phyloP scores from a whole-genome alignment of 495 filamentous ascomycete genomes.

The Neurospora cerealis region DNA sequence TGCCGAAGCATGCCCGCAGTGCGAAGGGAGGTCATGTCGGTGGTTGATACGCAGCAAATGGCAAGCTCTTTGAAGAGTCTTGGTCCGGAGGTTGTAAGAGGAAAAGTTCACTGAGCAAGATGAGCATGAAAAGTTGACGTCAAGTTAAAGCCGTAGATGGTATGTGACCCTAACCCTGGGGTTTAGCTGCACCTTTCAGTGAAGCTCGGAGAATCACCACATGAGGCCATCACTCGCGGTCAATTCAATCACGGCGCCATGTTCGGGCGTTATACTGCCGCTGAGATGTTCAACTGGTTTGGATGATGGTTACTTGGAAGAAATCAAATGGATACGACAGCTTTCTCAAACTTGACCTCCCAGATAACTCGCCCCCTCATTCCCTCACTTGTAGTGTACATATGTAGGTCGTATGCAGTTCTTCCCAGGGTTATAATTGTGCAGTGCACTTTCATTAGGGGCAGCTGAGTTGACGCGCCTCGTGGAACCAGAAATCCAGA shows the following conservation, averaged over 20 bases:
- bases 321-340: not conserved
- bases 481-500: not conserved
- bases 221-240: not conserved
- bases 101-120: not conserved
- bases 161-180: not conserved
- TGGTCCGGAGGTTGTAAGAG: not conserved
- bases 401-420: not conserved
- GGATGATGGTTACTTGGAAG: not conserved
- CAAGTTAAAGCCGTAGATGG: not conserved
- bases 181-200: not conserved
- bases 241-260: not conserved
- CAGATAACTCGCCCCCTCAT: not conserved
- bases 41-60: constrained; percentile 23
- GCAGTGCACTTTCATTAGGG: not conserved
- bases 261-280: not conserved
- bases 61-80: not conserved
- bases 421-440: not conserved
- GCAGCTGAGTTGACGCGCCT: not conserved
- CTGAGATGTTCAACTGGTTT: not conserved
- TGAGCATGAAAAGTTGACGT: not conserved
- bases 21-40: constrained; percentile 4
- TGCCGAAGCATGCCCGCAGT: constrained; percentile 21
- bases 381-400: not conserved
- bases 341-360: not conserved
- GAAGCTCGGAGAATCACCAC: not conserved